Evolutionary conservation across 768 basidiomycete species (phyloP).

Genomic region (Sistotremastrum suecicum): DNA sequence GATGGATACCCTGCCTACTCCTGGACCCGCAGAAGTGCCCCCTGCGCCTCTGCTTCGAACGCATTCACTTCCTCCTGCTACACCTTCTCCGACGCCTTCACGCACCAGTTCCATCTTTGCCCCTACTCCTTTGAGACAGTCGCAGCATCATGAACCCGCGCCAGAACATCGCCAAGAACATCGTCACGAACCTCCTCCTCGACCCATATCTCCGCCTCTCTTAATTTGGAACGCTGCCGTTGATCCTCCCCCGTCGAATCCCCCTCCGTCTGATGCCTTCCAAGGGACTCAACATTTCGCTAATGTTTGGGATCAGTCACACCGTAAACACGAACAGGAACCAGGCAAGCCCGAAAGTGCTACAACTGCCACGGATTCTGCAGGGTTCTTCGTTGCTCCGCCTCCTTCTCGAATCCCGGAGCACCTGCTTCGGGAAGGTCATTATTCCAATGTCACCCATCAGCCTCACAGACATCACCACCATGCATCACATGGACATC

Average conservation of each 20-base stretch:
- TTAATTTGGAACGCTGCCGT: slow-evolving; percentile 69
- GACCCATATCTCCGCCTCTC: slow-evolving; percentile 47
- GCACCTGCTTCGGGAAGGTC: slow-evolving; percentile 50
- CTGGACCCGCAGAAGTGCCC: slow-evolving; percentile 46
- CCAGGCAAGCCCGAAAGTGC: slow-evolving; percentile 15
- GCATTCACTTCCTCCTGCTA: slow-evolving; percentile 32
- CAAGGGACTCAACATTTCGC: slow-evolving; percentile 68
- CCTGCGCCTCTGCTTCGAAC: slow-evolving; percentile 39
- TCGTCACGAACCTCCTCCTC: slow-evolving; percentile 19
- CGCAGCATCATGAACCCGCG: slow-evolving; percentile 12
- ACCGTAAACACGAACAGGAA: slow-evolving; percentile 25
- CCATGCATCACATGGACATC: neutral
- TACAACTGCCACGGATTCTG: slow-evolving; percentile 8
- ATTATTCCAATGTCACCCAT: slow-evolving; percentile 50
- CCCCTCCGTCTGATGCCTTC: slow-evolving; percentile 42
- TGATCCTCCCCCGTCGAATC: slow-evolving; percentile 60
- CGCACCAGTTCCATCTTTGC: slow-evolving; percentile 10
- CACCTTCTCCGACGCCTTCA: slow-evolving; percentile 8
- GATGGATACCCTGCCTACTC: slow-evolving; percentile 45
- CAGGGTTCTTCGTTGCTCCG: slow-evolving; percentile 45
- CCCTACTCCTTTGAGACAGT: slow-evolving; percentile 5
- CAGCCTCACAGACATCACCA: slow-evolving; percentile 26
- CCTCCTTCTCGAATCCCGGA: slow-evolving; percentile 51
- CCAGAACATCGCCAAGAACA: slow-evolving; percentile 12
- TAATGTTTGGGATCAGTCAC: slow-evolving; percentile 73